A percentile compares a stretch with the other conserved stretches of the same genome.
These are phyloP conservation scores for Neurospora tetrasperma DNA, from an alignment of 495 filamentous ascomycete species.

Conservation along the genomic window DNA sequence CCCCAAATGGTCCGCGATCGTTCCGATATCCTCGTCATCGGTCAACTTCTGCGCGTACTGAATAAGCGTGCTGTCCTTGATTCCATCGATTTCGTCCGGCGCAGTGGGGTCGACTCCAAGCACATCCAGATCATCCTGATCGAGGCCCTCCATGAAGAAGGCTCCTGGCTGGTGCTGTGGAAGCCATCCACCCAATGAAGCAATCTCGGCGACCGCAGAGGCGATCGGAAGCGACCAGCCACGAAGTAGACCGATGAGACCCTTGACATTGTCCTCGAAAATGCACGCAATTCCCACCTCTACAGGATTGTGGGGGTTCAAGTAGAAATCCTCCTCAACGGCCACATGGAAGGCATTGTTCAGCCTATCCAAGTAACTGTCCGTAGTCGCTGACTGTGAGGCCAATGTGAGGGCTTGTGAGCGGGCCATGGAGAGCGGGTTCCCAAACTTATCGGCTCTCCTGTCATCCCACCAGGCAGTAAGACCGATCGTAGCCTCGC, in stretches of 20 bases:
- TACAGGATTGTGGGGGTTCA: constrained; percentile 59
- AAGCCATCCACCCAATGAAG: constrained; percentile 66
- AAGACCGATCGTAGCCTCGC: constrained; percentile 70
- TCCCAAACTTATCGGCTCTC: constrained; percentile 33
- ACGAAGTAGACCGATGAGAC: constrained; percentile 59
- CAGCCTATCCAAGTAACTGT: constrained; percentile 38
- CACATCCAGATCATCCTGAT: constrained; percentile 46
- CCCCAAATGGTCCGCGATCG: constrained; percentile 21
- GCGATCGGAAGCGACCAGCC: constrained; percentile 70
- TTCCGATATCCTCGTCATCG: constrained; percentile 29
- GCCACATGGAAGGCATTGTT: constrained; percentile 39
- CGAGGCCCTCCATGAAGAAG: constrained; percentile 30
- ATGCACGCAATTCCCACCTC: constrained; percentile 72
- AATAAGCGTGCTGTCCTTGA: constrained; percentile 63
- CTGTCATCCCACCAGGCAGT: constrained; percentile 85
- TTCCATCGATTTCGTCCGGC: constrained; percentile 38
- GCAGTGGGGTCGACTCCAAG: constrained; percentile 37
- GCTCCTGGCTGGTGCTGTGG: constrained; percentile 33
- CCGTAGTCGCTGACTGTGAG: constrained; percentile 16
- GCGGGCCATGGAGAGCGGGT: constrained; percentile 24
- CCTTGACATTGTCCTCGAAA: constrained; percentile 67
- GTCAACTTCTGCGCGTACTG: constrained; percentile 56
- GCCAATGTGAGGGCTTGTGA: constrained; percentile 32
- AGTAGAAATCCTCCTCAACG: constrained; percentile 43
- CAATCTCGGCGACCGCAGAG: constrained; percentile 69